Evolutionary conservation across 2,329 filamentous ascomycete species (phyloP).

Genomic region (Penicillium sp.): DNA sequence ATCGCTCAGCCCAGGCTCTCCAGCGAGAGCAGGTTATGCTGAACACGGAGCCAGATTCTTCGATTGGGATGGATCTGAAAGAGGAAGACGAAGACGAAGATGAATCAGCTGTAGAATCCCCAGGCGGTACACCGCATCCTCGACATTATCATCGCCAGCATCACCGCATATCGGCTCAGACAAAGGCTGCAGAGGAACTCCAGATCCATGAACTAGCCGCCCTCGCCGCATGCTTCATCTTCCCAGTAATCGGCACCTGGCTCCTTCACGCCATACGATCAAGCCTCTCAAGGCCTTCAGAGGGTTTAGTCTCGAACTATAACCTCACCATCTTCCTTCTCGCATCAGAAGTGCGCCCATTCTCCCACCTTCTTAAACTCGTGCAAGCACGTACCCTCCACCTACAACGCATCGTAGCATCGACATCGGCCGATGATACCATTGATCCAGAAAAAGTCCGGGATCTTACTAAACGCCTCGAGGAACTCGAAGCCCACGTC

Average conservation of each 20-base stretch:
- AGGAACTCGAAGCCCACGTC: slow-evolving; percentile 68
- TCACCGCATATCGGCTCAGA: slow-evolving; percentile 20
- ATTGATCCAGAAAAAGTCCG: slow-evolving; percentile 45
- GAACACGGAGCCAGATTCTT: slow-evolving; percentile 20
- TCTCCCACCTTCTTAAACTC: slow-evolving; percentile 80
- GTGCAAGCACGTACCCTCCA: slow-evolving; percentile 78
- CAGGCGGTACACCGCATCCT: slow-evolving; percentile 7
- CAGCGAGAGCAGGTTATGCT: slow-evolving; percentile 50
- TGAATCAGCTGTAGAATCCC: slow-evolving; percentile 5
- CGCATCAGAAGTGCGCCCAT: slow-evolving; percentile 81
- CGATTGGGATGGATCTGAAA: slow-evolving; percentile 19
- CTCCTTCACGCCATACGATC: slow-evolving; percentile 79
- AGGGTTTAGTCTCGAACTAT: slow-evolving; percentile 87
- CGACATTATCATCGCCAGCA: slow-evolving; percentile 2
- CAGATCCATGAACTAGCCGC: slow-evolving; percentile 76
- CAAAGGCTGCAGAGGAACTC: slow-evolving; percentile 63
- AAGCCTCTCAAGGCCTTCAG: slow-evolving; percentile 80
- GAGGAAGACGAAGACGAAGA: slow-evolving; percentile 28
- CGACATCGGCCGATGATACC: slow-evolving; percentile 36
- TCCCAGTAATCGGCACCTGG: slow-evolving; percentile 79
- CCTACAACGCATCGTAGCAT: slow-evolving; percentile 71
- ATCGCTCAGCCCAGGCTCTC: slow-evolving; percentile 69
- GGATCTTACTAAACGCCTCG: slow-evolving; percentile 68
- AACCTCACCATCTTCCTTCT: slow-evolving; percentile 90
- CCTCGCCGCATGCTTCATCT: slow-evolving; percentile 75